Evolutionary conservation across 345 rosid species (phyloP).

Genomic region (Durio zibethinus): DNA sequence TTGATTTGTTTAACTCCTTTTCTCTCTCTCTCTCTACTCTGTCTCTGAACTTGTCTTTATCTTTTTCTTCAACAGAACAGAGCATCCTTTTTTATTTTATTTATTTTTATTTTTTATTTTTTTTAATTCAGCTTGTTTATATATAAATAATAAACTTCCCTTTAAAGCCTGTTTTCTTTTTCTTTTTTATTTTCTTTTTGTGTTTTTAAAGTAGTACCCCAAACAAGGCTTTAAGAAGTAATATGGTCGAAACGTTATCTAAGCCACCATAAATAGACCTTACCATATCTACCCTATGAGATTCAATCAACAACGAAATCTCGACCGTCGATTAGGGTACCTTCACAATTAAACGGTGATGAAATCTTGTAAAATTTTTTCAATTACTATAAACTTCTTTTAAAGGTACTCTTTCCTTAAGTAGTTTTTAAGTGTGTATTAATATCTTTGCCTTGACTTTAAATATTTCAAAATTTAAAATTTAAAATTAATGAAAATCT

Average conservation of each 20-base stretch:
- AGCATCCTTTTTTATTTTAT: slow-evolving; percentile 11
- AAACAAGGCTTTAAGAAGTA: background rate
- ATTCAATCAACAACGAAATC: background rate
- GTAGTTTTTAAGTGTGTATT: background rate
- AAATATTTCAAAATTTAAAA: background rate
- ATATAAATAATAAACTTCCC: background rate
- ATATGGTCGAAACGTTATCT: background rate
- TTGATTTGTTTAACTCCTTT: slow-evolving; percentile 10
- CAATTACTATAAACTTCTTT: background rate
- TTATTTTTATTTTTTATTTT: background rate
- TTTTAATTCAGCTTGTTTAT: background rate
- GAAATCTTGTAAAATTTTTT: background rate
- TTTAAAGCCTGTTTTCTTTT: background rate
- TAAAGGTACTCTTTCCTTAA: background rate
- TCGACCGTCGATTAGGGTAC: background rate
- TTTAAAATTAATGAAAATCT: background rate
- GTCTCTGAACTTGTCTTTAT: slow-evolving; percentile 31
- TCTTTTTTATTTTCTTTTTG: no score
- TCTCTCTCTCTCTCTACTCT: slow-evolving; percentile 13
- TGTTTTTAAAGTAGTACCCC: no score
- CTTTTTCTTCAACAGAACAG: slow-evolving; percentile 24
- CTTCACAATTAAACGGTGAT: background rate
- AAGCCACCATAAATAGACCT: background rate
- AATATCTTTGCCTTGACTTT: no score
- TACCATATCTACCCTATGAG: background rate